phyloP scores from a whole-genome alignment of 2,329 filamentous ascomycete species.

The Colletotrichum aenigma region DNA sequence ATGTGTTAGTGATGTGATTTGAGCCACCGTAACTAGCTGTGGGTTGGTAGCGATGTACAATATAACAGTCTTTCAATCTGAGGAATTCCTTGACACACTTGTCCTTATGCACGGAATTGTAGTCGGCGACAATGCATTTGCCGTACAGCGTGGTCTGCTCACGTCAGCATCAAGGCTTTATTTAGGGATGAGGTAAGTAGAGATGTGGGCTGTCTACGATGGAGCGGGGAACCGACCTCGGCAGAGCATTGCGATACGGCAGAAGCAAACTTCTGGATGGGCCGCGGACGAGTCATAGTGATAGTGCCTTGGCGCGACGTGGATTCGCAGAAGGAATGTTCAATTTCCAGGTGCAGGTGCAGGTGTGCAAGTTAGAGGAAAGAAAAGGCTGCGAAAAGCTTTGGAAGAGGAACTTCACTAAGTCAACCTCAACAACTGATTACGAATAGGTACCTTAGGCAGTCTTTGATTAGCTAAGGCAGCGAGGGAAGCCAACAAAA shows the following conservation, averaged over 20 bases:
- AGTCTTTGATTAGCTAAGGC: not conserved
- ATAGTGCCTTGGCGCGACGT: not conserved
- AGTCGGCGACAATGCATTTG: slow-evolving; percentile 89
- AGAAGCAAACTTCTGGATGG: slow-evolving; percentile 59
- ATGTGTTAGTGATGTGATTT: not conserved
- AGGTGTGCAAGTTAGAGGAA: not conserved
- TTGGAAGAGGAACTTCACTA: not conserved
- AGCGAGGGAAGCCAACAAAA: not conserved
- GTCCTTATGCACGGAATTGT: slow-evolving; percentile 88
- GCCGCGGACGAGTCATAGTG: slow-evolving; percentile 39
- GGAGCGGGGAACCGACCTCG: slow-evolving; percentile 45
- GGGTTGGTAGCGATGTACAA: slow-evolving; percentile 59
- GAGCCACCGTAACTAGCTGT: not conserved
- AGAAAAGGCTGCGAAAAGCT: not conserved
- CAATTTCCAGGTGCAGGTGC: not conserved
- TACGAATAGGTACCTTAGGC: not conserved
- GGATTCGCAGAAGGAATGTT: not conserved
- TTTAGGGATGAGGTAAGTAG: not conserved
- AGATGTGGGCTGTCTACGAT: not conserved
- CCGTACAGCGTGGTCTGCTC: slow-evolving; percentile 81
- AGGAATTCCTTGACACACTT: slow-evolving; percentile 89
- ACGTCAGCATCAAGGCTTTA: not conserved
- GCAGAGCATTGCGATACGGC: slow-evolving; percentile 60
- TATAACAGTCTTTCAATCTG: slow-evolving; percentile 83
- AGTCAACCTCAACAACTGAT: not conserved